A percentile compares a stretch with the other conserved stretches of the same genome.
phyloP scores from a whole-genome alignment of 2,329 filamentous ascomycete species.

The Penicillium italicum region DNA sequence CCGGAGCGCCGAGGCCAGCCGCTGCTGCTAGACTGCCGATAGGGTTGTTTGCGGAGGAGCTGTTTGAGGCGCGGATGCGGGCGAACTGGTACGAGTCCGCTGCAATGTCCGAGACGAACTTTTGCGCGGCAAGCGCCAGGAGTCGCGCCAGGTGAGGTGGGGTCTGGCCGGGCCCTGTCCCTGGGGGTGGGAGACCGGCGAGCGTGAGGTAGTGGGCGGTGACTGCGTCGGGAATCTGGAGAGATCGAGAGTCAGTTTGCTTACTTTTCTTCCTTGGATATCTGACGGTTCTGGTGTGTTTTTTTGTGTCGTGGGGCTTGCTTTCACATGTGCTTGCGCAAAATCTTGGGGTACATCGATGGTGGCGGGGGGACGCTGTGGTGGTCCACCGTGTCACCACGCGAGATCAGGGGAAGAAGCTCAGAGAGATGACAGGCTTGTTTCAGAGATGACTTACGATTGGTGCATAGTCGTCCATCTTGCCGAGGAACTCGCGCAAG shows the following conservation, averaged over 20 bases:
- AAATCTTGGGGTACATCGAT: background rate
- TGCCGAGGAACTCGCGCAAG: constrained; percentile 83
- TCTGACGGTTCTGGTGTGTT: background rate
- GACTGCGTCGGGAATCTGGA: constrained; percentile 90
- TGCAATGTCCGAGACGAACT: constrained; percentile 96
- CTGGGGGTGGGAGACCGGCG: constrained; percentile 84
- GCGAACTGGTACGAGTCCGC: constrained; percentile 98
- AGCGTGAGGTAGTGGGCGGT: constrained; percentile 98
- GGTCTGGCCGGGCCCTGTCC: constrained; percentile 71
- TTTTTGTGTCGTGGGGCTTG: background rate
- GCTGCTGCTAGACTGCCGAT: constrained; percentile 79
- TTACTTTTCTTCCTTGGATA: background rate
- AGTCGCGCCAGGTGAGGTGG: constrained; percentile 84
- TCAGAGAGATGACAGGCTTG: background rate
- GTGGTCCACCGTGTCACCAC: background rate
- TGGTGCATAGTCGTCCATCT: constrained; percentile 98
- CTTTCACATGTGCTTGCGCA: background rate
- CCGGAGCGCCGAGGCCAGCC: constrained; percentile 51
- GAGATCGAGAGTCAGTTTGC: constrained; percentile 10
- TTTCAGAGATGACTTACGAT: constrained; percentile 62
- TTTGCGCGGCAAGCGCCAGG: constrained; percentile 94
- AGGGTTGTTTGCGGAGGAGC: constrained; percentile 79
- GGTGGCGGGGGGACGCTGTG: background rate
- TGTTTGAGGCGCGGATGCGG: constrained; percentile 89
- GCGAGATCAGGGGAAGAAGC: constrained; percentile 1